phyloP scores from a whole-genome alignment of 306 rosid species.

The Neltuma alba region DNA sequence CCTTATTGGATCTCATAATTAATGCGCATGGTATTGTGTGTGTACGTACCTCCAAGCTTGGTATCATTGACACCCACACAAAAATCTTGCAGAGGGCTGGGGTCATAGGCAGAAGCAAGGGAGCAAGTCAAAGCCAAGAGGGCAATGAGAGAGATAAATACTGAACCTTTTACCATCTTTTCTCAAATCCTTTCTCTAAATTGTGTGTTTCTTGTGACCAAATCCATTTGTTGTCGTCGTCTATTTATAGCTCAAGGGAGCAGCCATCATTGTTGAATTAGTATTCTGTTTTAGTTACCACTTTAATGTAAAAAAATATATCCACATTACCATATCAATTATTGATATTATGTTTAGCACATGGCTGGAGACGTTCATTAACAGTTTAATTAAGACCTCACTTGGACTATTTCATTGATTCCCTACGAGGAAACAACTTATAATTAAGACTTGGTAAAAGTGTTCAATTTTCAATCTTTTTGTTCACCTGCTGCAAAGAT shows the following conservation, averaged over 20 bases:
- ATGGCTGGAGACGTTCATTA: not conserved
- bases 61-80: conserved; percentile 46
- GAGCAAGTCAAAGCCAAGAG: conserved; percentile 36
- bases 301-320: not conserved
- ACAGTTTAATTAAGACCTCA: too few relatives aligned
- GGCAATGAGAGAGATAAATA: not conserved
- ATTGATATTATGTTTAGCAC: not conserved
- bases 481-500: too few relatives aligned
- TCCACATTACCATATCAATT: not conserved
- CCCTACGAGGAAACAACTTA: too few relatives aligned
- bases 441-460: too few relatives aligned
- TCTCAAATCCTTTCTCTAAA: not conserved
- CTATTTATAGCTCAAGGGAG: not conserved
- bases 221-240: not conserved
- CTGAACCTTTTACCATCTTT: conserved; percentile 18
- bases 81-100: conserved; percentile 45
- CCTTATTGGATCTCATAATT: too few relatives aligned
- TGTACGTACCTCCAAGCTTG: conserved; percentile 33
- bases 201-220: not conserved
- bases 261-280: not conserved
- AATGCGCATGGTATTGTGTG: too few relatives aligned
- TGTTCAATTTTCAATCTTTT: too few relatives aligned
- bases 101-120: conserved; percentile 42
- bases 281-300: not conserved
- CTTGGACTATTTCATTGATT: too few relatives aligned